Base-by-base conservation (phyloP, 108 stramenopile genomes). In the Conticribra weissflogii region DNA sequence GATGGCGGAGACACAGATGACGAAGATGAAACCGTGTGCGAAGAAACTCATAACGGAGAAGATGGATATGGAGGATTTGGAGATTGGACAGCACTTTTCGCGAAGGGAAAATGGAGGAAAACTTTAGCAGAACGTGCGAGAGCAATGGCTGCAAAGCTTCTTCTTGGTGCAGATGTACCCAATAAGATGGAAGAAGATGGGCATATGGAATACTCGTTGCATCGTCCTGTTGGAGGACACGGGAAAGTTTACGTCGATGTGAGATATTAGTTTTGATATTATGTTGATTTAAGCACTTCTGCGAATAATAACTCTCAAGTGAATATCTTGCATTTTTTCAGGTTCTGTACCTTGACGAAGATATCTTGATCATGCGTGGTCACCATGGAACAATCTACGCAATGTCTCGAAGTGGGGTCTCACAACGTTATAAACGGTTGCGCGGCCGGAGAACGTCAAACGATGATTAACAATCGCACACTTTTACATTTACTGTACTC, bases 181-280 rank as follows among this genome's bases (percentile, higher is more conserved):
- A 74, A 69, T 51, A 66, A 84, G 46, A 86, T 88, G 79, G 66
- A 81, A 0, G 81, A 83, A 25, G 84, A 92, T 66, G 85, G 86
- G 4, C 76, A 70, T 44, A 85, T 92, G 83, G 73, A 82, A 44
- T 92, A 81, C 63, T 56, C 66, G 14, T 79, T 92, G 14, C 83
- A 83, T 48, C 77, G 88, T 28, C 90, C 90, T 9, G 54, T 87
- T 8, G 90, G 90, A 51, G 88, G 90, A 53, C 90, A 92, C 45
- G 87, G 83, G 12, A 78, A 79, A 53, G 88, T 83, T 45, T 88
- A 82, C 33, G 67, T 89, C 0, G 94, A 95, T 71, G 82, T 91
- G 49, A 66, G 68, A 9, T n/a, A n/a, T n/a, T n/a, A n/a, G n/a
- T n/a, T n/a, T n/a, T n/a, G n/a, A n/a, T n/a, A n/a, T n/a, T 58